These are phyloP conservation scores for Myrmaecium sp. DNA, from an alignment of 2,329 filamentous ascomycete species.

Conservation along the genomic window DNA sequence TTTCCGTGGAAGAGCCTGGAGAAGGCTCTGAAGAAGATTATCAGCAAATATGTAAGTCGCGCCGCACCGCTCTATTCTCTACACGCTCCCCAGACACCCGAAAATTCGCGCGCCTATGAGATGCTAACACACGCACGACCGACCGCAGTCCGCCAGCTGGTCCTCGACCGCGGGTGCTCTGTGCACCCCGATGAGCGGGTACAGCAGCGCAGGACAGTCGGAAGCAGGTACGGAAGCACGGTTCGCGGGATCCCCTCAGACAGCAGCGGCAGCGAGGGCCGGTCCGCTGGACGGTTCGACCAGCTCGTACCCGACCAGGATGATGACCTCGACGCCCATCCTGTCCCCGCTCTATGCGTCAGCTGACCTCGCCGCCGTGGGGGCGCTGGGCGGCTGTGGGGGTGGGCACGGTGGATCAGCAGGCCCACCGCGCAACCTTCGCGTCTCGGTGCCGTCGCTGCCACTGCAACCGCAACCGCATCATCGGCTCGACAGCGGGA, in stretches of 20 bases:
- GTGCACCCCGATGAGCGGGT: conserved; percentile 18
- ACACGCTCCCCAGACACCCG: too few species aligned
- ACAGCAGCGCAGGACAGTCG: conserved; percentile 25
- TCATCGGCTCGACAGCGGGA: conserved; percentile 17
- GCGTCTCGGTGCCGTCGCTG: conserved; percentile 17
- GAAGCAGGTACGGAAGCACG: conserved; percentile 11
- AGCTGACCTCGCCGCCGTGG: conserved; percentile 20
- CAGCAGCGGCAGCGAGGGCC: conserved; percentile 24
- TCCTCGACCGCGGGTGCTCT: conserved; percentile 43
- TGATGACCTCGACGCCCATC: conserved; percentile 26
- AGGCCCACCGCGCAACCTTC: conserved; percentile 9
- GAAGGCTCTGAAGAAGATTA: conserved; percentile 88
- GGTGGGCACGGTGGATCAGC: conserved; percentile 16
- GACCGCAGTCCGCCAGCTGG: conserved; percentile 49
- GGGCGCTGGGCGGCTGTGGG: too few species aligned
- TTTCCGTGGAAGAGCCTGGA: conserved; percentile 89
- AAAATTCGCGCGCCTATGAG: conserved; percentile 3
- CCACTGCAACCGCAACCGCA: conserved; percentile 15
- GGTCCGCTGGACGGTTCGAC: too few species aligned
- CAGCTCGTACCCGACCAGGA: conserved; percentile 27
- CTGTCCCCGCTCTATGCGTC: conserved; percentile 26
- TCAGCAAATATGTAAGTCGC: conserved; percentile 72
- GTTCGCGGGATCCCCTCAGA: conserved; percentile 10
- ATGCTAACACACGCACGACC: conserved; percentile 18
- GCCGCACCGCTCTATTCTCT: conserved; percentile 5